Base-by-base conservation (phyloP, 78 protist species). In the Blattamonas nauphoetae region DNA sequence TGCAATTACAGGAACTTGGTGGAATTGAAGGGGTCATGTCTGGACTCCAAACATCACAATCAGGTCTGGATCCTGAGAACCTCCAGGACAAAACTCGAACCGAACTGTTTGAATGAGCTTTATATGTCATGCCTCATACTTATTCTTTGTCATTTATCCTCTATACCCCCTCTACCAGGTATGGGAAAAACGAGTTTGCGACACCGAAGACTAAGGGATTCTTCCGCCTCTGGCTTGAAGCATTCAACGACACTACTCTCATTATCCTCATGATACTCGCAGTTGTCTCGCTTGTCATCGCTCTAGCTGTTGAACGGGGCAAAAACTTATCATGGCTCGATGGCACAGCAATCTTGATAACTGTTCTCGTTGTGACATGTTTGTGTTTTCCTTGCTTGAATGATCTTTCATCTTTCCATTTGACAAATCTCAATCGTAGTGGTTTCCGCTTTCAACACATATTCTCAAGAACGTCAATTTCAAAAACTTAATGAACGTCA, bases 281-380 rank as follows among this genome's bases (percentile, higher is more conserved):
- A 3, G 2, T 85, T 44, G 4, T 85, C n/a, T 85, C 87, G n/a
- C 11, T 85, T 85, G 33, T 85, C 64, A 46, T 6, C 64, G 64
- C 6, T 5, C 64, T 6, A 46, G 5, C 46, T 85, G 29, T 4
- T 1, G 1, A 29, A 34, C 35, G 5, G 5, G 64, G 64, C 64
- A 6, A 46, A 5, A 5, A 5, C 5, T 6, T 6, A 5, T 5
- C 35, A 46, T 93, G 95, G 95, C 45, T 87, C 6, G 95, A 93
- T 6, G 95, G 95, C 29, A 1, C 78, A 0, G 86, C 90, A 21
- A 89, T 93, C 78, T 0, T 93, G 35, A 64, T 89, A 21, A 90
- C 95, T 0, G 93, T 91, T 77, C 11, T 89, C 42, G 2, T 90
- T 2, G 93, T 93, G 11, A 46, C 83, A 3, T 1, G 33, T 43